These are phyloP conservation scores for Arthrobotrys musiformis DNA, from an alignment of 2,329 filamentous ascomycete species.

Conservation along the genomic window DNA sequence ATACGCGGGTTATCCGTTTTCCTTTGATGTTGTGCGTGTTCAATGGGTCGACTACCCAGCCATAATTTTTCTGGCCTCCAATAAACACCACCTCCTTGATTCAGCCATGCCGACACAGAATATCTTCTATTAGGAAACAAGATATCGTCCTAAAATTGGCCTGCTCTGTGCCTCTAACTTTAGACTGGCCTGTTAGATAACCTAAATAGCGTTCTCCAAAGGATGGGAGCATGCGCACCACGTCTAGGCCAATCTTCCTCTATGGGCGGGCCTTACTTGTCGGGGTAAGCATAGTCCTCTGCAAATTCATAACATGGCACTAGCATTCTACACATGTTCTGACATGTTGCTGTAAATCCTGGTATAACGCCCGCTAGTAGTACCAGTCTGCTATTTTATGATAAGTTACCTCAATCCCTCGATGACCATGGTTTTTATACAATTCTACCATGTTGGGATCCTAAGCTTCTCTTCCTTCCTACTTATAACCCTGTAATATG, in stretches of 20 bases:
- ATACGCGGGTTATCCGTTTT: neutral
- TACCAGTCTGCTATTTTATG: neutral
- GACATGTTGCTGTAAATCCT: neutral
- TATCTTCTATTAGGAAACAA: neutral
- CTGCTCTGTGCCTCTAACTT: neutral
- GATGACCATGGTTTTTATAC: neutral
- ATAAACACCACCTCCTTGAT: neutral
- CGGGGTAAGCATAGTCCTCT: neutral
- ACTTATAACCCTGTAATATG: neutral
- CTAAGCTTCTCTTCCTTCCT: neutral
- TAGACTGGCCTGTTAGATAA: neutral
- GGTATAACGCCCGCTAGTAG: neutral
- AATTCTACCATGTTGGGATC: neutral
- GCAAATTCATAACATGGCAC: neutral
- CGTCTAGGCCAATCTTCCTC: neutral
- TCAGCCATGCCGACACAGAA: neutral
- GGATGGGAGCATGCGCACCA: neutral
- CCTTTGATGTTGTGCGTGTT: neutral
- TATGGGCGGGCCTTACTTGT: neutral
- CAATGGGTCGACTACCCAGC: neutral
- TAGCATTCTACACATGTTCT: neutral
- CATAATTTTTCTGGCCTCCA: neutral
- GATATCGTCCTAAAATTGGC: neutral
- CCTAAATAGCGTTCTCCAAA: neutral
- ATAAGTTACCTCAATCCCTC: neutral